These are phyloP conservation scores for Drechslerella coelobrocha DNA, from an alignment of 2,329 filamentous ascomycete species.

Conservation along the genomic window DNA sequence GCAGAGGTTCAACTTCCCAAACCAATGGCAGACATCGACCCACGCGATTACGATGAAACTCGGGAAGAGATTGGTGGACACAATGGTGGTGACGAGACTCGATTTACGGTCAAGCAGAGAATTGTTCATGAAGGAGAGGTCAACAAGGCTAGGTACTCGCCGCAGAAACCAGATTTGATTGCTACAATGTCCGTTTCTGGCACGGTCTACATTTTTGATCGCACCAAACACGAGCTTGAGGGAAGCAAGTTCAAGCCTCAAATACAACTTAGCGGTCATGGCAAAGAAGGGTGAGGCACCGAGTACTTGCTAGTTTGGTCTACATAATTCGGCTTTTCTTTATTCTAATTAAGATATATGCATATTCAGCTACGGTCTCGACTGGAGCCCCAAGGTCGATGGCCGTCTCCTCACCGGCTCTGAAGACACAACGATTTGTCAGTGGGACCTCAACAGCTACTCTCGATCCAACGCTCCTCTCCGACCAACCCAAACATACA, in stretches of 20 bases:
- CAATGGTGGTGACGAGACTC: slow-evolving; percentile 76
- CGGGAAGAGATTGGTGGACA: slow-evolving; percentile 93
- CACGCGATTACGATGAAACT: slow-evolving; percentile 87
- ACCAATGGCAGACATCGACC: slow-evolving; percentile 70
- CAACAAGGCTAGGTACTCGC: slow-evolving; percentile 97
- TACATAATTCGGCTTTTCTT: background rate
- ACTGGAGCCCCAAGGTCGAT: slow-evolving; percentile 84
- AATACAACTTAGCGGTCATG: slow-evolving; percentile 83
- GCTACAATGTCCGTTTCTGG: slow-evolving; percentile 90
- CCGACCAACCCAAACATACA: slow-evolving; percentile 76
- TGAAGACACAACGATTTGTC: slow-evolving; percentile 86
- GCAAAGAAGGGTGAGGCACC: slow-evolving; percentile 70
- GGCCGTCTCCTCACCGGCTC: slow-evolving; percentile 88
- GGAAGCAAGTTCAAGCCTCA: slow-evolving; percentile 75
- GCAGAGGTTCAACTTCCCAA: slow-evolving; percentile 93
- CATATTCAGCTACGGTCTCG: slow-evolving; percentile 71
- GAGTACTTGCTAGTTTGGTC: background rate
- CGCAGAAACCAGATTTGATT: slow-evolving; percentile 95
- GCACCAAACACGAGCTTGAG: slow-evolving; percentile 85
- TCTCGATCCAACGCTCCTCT: slow-evolving; percentile 73
- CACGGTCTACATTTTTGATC: slow-evolving; percentile 89
- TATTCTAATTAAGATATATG: slow-evolving; percentile 4
- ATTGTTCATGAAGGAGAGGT: slow-evolving; percentile 97
- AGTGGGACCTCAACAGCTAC: slow-evolving; percentile 88
- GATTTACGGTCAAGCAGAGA: slow-evolving; percentile 90